Base-by-base conservation (phyloP, 1,139 yeast genomes). In the Petasospora rhodanensis region DNA sequence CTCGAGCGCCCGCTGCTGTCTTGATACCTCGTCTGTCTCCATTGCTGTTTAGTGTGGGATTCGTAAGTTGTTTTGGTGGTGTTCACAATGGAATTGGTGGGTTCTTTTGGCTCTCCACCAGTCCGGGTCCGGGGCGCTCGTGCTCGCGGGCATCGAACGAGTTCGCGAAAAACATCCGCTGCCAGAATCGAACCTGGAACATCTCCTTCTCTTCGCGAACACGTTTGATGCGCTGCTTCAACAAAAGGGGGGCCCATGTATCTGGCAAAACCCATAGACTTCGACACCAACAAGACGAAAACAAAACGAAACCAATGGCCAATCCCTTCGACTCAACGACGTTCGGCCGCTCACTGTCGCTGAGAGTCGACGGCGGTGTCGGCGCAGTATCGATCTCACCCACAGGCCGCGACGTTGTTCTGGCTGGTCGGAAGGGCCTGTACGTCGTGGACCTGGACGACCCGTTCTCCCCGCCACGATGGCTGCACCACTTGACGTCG, bases 381-480 rank as follows among this genome's bases (percentile, higher is more conserved):
- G 93, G 95, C 13, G 94, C 98, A 10, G 86, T 91, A 75, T 82
- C 96, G 1, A 73, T 89, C 13, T 78, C 93, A 28, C 97, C 98
- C 9, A 79, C 82, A 35, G 96, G 96, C 3, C 63, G 97, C 43
- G 98, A 91, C 54, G 95, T 89, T 10, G 96, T 86, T 2, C 61
- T 91, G 22, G 98, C 97, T 0, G 91, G 76, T 7, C 72, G 96
- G 33, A 69, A 81, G 40, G 98, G 98, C 0, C 65, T 91, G 13
- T 84, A 79, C 53, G 77, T 91, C 29, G 79, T 91, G n/a, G 97
- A 91, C 58, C 59, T 91, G 29, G 96, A 91, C 50, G 96, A 91
- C 56, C 97, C 97, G 1, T 89, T 86, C 58, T 78, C 93, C 1
- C 87, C 95, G 1, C 98, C 98, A 0, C 64, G 98, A 39, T 85